A percentile compares a stretch with the other conserved stretches of the same genome.
These are phyloP conservation scores for Apiotrichum akiyoshidainum DNA, from an alignment of 1,284 basidiomycete species.

Conservation along the genomic window DNA sequence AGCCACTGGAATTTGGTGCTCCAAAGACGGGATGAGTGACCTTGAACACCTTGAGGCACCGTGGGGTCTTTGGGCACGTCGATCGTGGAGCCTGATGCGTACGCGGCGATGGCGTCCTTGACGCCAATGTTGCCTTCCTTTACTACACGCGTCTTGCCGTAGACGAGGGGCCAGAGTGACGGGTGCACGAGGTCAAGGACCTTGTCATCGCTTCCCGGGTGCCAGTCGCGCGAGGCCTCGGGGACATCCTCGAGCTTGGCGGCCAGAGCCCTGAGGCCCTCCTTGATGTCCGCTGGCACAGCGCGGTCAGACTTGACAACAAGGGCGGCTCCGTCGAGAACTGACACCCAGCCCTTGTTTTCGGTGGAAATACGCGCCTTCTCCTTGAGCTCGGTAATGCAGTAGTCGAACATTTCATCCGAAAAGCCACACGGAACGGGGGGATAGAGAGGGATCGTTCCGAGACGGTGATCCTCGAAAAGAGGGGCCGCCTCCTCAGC, in stretches of 20 bases:
- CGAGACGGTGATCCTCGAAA: too few relatives aligned
- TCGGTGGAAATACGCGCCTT: not conserved
- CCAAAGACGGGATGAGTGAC: not conserved
- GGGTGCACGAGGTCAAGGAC: constrained; percentile 11
- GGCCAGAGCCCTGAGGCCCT: not conserved
- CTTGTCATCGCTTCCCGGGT: not conserved
- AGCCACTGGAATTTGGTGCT: constrained; percentile 20
- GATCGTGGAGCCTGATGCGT: not conserved
- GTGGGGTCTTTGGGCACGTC: not conserved
- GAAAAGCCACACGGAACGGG: constrained; percentile 1
- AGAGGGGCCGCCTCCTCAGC: not conserved
- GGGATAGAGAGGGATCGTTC: not conserved
- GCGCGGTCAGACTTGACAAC: constrained; percentile 6
- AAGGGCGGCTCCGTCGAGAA: not conserved
- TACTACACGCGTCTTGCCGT: constrained; percentile 3
- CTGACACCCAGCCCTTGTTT: not conserved
- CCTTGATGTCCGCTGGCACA: not conserved
- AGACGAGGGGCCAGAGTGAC: constrained; percentile 6
- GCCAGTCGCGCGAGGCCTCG: not conserved
- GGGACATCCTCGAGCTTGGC: not conserved
- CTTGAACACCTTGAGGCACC: not conserved
- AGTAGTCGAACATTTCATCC: constrained; percentile 6
- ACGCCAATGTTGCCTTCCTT: not conserved
- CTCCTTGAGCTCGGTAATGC: constrained; percentile 2
- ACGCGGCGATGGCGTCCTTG: not conserved